Conservation (phyloP, 345 rosid genomes). For the Lepidium aucheri region DNA sequence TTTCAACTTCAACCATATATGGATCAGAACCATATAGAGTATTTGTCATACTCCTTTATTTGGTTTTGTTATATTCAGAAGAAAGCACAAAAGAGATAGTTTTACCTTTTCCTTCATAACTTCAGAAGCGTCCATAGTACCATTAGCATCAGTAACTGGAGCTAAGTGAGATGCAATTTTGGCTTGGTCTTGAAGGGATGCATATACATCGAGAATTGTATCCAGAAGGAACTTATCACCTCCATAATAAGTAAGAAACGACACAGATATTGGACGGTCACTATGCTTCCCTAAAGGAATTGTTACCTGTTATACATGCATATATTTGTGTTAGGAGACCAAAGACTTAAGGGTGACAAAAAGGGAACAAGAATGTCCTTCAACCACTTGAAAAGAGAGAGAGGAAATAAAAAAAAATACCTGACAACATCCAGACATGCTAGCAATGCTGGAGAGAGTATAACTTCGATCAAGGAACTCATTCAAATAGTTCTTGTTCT, state of each 20-base stretch:
- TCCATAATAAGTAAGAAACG: constrained; percentile 71
- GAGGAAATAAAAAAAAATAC: constrained; percentile 28
- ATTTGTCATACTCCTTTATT: not conserved
- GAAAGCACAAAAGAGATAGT: not conserved
- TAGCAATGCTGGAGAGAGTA: constrained; percentile 60
- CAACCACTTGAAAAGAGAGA: not conserved
- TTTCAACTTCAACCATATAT: not conserved
- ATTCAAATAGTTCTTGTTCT: constrained; percentile 35
- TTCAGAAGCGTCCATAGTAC: constrained; percentile 63
- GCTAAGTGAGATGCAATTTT: constrained; percentile 45
- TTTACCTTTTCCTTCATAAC: constrained; percentile 83
- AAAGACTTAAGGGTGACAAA: not conserved
- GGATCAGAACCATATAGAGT: not conserved
- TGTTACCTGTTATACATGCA: constrained; percentile 45
- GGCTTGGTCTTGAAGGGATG: constrained; percentile 76
- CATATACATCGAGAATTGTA: constrained; percentile 63
- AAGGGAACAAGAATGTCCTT: not conserved
- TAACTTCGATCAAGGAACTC: constrained; percentile 59
- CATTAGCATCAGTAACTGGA: constrained; percentile 41
- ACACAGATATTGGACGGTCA: constrained; percentile 61
- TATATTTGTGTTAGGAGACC: not conserved
- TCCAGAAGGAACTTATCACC: constrained; percentile 92
- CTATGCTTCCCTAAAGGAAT: constrained; percentile 76
- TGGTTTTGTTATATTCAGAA: not conserved
- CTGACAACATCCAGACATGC: constrained; percentile 97